phyloP scores from a whole-genome alignment of 1,284 basidiomycete genomes.

The Phellopilus nigrolimitatus region DNA sequence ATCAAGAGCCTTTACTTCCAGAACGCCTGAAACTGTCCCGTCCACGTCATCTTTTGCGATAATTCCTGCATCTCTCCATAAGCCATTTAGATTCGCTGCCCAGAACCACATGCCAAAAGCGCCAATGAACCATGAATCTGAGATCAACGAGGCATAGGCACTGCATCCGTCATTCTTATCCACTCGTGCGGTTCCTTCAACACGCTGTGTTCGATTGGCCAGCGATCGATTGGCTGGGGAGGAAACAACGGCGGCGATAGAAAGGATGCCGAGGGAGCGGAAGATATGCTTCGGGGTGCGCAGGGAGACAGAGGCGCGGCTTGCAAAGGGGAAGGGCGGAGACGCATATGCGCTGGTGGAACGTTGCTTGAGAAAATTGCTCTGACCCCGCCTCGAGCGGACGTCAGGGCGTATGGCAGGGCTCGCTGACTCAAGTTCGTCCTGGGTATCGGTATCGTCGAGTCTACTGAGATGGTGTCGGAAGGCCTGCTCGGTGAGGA shows the following conservation, averaged over 20 bases:
- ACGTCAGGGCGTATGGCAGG: conserved; percentile 3
- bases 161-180: conserved; percentile 29
- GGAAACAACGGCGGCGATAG: conserved; percentile 69
- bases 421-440: conserved; percentile 30
- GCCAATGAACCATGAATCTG: conserved; percentile 82
- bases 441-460: conserved; percentile 55
- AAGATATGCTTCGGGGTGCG: conserved; percentile 91
- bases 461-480: conserved; percentile 88
- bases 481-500: conserved; percentile 94
- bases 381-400: conserved; percentile 25
- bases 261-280: conserved; percentile 80
- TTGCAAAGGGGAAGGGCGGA: conserved; percentile 80
- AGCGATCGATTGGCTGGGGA: conserved; percentile 31
- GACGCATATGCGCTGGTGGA: conserved; percentile 27
- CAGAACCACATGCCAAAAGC: conserved; percentile 87
- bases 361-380: conserved; percentile 34
- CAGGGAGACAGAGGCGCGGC: conserved; percentile 86
- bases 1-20: conserved; percentile 66
- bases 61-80: conserved; percentile 62
- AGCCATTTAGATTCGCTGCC: conserved; percentile 64
- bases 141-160: conserved; percentile 46
- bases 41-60: conserved; percentile 66
- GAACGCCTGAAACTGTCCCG: conserved; percentile 62
- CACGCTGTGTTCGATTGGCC: conserved; percentile 25
- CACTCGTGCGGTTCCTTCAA: conserved; percentile 19